Evolutionary conservation across 192 early-diverging fungal genomes (phyloP).

Genomic region (Phlyctochytrium bullatum): DNA sequence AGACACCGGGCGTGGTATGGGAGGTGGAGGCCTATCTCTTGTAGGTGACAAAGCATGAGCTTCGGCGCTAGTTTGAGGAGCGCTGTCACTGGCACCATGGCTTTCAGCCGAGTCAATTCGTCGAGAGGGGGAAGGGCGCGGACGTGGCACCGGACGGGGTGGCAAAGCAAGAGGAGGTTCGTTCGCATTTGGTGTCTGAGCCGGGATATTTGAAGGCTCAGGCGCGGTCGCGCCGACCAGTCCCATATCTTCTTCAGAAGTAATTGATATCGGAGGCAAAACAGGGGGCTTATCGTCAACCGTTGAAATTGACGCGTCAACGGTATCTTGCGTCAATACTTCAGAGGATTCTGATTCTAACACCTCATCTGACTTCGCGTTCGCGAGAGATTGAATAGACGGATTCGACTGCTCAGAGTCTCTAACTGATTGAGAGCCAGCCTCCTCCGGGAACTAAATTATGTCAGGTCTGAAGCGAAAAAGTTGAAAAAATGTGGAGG

Average conservation of each 20-base stretch:
- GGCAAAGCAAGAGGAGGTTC: not conserved
- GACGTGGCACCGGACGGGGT: conserved; percentile 11
- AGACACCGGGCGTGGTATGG: not conserved
- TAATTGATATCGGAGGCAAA: not conserved
- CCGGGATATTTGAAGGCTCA: no score
- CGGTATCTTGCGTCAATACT: not conserved
- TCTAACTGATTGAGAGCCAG: not conserved
- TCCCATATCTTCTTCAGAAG: no score
- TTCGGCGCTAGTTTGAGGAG: not conserved
- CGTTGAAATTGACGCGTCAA: no score
- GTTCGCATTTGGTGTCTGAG: not conserved
- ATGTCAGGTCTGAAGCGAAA: not conserved
- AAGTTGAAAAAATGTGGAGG: not conserved
- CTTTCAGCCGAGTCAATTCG: not conserved
- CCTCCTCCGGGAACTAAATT: not conserved
- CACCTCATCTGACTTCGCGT: not conserved
- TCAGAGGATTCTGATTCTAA: not conserved
- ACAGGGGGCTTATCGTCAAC: not conserved
- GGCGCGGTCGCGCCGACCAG: no score
- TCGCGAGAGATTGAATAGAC: not conserved
- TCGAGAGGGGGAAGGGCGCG: conserved; percentile 12
- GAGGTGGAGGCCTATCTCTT: not conserved
- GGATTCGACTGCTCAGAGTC: not conserved
- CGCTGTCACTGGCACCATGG: not conserved
- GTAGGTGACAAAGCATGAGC: not conserved